Base-by-base conservation (phyloP, 1,284 basidiomycete genomes). In the Takashimella tepidaria region DNA sequence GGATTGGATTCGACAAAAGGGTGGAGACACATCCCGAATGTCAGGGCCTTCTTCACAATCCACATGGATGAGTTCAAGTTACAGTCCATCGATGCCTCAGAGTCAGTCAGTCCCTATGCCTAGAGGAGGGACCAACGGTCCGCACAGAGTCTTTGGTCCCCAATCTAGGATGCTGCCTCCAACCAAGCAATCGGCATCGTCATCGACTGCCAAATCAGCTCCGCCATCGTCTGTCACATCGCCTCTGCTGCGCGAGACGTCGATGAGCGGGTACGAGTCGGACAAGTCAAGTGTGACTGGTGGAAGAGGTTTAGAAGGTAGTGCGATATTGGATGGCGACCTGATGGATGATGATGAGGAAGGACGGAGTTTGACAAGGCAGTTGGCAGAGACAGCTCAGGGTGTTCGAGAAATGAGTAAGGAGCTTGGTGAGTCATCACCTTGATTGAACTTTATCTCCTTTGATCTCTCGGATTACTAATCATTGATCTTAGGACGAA, bases 331-430 rank as follows among this genome's bases (percentile, higher is more conserved):
- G 23, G 62, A 66, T 51, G 61, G 54, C 19, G 59, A 55, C 25
- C 31, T 56, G 27, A 42, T 55, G 27, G 74, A 79, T 41, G 76
- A 76, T 48, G 80, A 80, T 16, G 74, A 75, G 24, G 85, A 86
- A 27, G 84, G 85, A 47, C 75, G 65, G 54, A 93, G 83, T 68
- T 77, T 98, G 62, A 98, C 96, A 3, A 86, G 84, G 66, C 91
- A 93, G 69, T 81, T 99, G 16, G 96, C 95, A 6, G 93, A 95
- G 78, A 99, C 95, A 13, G 96, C 95, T 13, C 90, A 95, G 22
- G 89, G 92, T 42, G 95, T 98, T 23, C 83, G 95, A 49, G 96
- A 98, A 77, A 95, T 98, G 90, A 95, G 91, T 83, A 96, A 96
- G 76, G 91, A 97, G 76, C 86, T 99, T 37, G 93, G 92, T 89